phyloP scores from a whole-genome alignment of 495 filamentous ascomycete species.

The Rostrohypoxylon terebratum region DNA sequence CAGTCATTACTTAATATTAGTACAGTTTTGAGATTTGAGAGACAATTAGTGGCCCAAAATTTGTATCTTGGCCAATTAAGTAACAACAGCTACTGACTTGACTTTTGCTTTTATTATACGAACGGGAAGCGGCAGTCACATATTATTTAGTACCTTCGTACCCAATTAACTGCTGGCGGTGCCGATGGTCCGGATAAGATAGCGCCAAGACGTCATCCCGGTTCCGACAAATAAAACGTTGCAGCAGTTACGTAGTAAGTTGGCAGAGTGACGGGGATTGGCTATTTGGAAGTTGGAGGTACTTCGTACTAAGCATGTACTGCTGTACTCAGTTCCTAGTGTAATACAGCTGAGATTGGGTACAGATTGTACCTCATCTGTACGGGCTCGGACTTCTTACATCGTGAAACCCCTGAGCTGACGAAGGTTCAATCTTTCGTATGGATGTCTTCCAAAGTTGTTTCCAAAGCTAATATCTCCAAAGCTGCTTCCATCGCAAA shows the following conservation, averaged over 20 bases:
- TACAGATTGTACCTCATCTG: not conserved
- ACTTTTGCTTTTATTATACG: not conserved
- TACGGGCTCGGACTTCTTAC: constrained; percentile 5
- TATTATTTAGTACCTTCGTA: not conserved
- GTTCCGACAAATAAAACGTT: constrained; percentile 11
- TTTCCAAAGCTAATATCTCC: not conserved
- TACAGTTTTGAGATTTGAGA: not conserved
- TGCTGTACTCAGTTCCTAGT: too few species aligned
- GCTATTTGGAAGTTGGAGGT: not conserved
- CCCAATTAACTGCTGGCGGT: not conserved
- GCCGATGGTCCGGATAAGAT: constrained; percentile 6
- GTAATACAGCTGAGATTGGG: too few species aligned
- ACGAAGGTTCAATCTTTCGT: not conserved
- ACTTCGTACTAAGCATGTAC: not conserved
- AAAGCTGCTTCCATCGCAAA: not conserved
- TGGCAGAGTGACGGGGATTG: constrained; percentile 6
- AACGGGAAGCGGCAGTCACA: not conserved
- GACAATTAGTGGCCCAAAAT: not conserved
- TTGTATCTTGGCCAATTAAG: not conserved
- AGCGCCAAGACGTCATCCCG: not conserved
- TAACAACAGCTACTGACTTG: not conserved
- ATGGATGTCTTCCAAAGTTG: not conserved
- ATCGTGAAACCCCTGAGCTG: constrained; percentile 14
- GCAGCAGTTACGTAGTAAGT: not conserved
- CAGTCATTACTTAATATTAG: not conserved